Evolutionary conservation across 441 rosid species (phyloP), one percentile per base, ranked within the genome.

Genomic region (Hura crepitans): DNA sequence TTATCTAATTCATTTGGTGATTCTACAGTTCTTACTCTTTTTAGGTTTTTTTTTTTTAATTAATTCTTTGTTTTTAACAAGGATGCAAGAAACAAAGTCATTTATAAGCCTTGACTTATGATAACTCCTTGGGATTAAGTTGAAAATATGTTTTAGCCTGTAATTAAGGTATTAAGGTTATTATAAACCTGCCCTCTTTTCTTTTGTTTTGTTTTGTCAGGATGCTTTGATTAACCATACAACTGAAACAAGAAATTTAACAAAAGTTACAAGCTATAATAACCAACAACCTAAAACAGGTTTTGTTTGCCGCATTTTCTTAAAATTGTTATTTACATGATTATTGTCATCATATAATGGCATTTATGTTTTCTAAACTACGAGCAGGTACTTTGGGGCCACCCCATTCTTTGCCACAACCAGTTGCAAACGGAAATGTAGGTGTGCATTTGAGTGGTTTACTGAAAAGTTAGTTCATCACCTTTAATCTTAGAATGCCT

Each of bases 341-440:
- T 75, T 66, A 61, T 61, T 31, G n/a, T 22, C 59, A 31, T 58
- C 50, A 54, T 72, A 66, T 37, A 62, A 47, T 71, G 56, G 66
- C 74, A 65, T 31, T 67, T 30, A 42, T 18, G 18, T 53, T 65
- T 60, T 61, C 60, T 65, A 62, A 65, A 74, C 28, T 20, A 31
- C 65, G 70, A 73, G 72, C 85, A 88, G 93, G 75, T 76, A 45
- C 57, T 63, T 74, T 74, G 62, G 80, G 66, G 50, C 75, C 77
- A 18, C 77, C 85, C 71, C 78, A 58, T 68, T 74, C 71, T 69
- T 81, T 68, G 73, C 68, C 62, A 55, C 81, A 28, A 68, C 87
- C 83, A 64, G 69, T 65, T 74, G 71, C 78, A 53, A 62, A 67
- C 42, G 18, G 57, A 74, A 84, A 81, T 81, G 98, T 94, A 83